Evolutionary conservation across 805 yeast species (phyloP).

Genomic region (Debaryomyces tyrocola): DNA sequence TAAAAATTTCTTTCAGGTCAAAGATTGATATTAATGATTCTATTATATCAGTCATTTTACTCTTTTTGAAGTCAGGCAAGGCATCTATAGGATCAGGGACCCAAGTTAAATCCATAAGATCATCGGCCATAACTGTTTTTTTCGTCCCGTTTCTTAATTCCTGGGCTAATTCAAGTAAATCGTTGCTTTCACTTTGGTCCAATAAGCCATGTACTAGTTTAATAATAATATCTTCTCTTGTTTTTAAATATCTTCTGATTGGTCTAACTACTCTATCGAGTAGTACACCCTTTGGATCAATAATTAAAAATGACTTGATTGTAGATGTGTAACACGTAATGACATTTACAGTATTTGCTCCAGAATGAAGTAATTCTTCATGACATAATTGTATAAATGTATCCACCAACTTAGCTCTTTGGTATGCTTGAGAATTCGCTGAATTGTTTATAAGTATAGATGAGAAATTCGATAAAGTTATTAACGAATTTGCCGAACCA

Average conservation of each 20-base stretch:
- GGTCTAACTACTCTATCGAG: constrained; percentile 78
- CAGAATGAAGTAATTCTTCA: constrained; percentile 65
- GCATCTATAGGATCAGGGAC: constrained; percentile 88
- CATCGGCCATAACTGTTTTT: constrained; percentile 27
- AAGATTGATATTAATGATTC: constrained; percentile 71
- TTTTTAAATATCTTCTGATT: constrained; percentile 67
- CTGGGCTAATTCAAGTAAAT: constrained; percentile 52
- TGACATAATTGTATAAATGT: constrained; percentile 48
- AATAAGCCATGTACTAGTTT: constrained; percentile 73
- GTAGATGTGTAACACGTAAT: constrained; percentile 69
- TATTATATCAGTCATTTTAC: constrained; percentile 62
- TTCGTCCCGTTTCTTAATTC: constrained; percentile 42
- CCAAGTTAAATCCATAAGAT: constrained; percentile 59
- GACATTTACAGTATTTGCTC: constrained; percentile 74
- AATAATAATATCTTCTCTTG: constrained; percentile 70
- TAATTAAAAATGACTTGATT: constrained; percentile 63
- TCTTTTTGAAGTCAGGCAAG: constrained; percentile 74
- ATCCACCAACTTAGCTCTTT: constrained; percentile 52
- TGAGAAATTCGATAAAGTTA: constrained; percentile 1
- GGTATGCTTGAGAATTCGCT: constrained; percentile 31
- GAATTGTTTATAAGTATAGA: constrained; percentile 16
- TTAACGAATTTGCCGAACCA: not conserved
- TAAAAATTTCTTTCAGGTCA: constrained; percentile 65
- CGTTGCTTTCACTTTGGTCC: constrained; percentile 39
- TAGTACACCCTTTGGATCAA: constrained; percentile 88